A percentile compares a stretch with the other conserved stretches of the same genome.
Conservation (phyloP, 192 early-diverging fungal genomes). For the Podila clonocystis region DNA sequence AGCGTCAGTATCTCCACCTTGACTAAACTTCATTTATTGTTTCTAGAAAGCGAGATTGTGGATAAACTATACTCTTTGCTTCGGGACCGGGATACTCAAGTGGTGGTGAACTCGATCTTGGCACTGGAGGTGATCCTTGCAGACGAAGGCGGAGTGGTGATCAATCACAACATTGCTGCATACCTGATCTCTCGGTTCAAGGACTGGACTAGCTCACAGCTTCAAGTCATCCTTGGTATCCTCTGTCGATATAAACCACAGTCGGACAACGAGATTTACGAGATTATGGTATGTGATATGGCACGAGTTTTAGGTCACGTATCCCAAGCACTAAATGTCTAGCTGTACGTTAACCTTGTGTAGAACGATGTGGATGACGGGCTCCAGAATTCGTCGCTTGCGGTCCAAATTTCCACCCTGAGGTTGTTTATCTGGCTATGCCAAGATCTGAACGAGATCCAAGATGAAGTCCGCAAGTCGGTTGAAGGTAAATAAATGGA, state of each 20-base stretch:
- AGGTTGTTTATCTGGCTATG: constrained; percentile 49
- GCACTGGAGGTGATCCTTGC: constrained; percentile 43
- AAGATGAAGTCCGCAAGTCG: constrained; percentile 50
- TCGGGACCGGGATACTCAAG: constrained; percentile 46
- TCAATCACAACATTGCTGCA: constrained; percentile 30
- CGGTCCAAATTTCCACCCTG: constrained; percentile 51
- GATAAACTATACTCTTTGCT: constrained; percentile 44
- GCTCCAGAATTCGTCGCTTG: constrained; percentile 31
- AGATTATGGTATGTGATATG: constrained; percentile 41
- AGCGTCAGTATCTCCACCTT: no score
- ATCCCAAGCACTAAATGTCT: background rate
- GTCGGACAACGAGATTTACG: constrained; percentile 48
- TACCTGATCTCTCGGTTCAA: constrained; percentile 40
- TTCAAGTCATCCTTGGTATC: constrained; percentile 36
- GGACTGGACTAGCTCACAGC: constrained; percentile 46
- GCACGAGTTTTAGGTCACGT: background rate
- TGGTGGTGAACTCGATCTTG: constrained; percentile 41
- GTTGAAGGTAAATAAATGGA: constrained; percentile 32
- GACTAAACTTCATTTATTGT: background rate
- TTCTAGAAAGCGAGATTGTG: constrained; percentile 47
- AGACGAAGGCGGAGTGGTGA: constrained; percentile 47
- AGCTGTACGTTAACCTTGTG: background rate
- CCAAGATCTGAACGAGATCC: constrained; percentile 46
- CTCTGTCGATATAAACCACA: constrained; percentile 49
- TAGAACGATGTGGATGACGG: constrained; percentile 54